Conservation (phyloP, 805 yeast genomes). For the Wickerhamomyces ciferrii region DNA sequence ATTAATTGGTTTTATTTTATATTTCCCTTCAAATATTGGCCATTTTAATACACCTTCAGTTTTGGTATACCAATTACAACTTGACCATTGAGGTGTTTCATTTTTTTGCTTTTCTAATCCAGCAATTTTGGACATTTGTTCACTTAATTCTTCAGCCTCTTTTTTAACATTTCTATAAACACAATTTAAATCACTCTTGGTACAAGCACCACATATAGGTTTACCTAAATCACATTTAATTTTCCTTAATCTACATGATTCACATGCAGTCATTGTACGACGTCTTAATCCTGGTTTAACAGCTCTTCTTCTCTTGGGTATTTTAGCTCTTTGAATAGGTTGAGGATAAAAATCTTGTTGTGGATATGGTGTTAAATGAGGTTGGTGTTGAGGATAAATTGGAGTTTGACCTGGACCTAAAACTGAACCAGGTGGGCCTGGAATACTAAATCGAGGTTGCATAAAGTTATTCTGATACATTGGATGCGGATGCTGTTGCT, state of each 20-base stretch:
- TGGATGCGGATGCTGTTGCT: not conserved
- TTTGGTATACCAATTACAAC: slow-evolving; percentile 16
- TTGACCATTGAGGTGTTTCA: slow-evolving; percentile 12
- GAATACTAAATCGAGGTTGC: not conserved
- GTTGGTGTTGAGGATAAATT: not conserved
- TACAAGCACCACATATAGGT: slow-evolving; percentile 42
- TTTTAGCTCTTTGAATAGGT: not conserved
- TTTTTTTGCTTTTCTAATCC: slow-evolving; percentile 1
- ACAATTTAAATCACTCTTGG: slow-evolving; percentile 11
- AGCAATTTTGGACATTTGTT: slow-evolving; percentile 5
- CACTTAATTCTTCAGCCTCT: slow-evolving; percentile 1
- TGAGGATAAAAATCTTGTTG: not conserved
- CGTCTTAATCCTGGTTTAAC: slow-evolving; percentile 3
- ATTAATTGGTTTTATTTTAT: slow-evolving; percentile 6
- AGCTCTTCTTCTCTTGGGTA: slow-evolving; percentile 1
- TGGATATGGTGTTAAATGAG: not conserved
- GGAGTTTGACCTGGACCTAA: too few relatives aligned
- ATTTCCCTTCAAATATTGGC: slow-evolving; percentile 13
- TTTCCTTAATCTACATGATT: slow-evolving; percentile 37
- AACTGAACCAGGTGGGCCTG: too few relatives aligned
- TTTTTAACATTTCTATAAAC: slow-evolving; percentile 8
- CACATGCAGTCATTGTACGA: slow-evolving; percentile 29
- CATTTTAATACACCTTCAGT: slow-evolving; percentile 15
- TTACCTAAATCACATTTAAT: slow-evolving; percentile 41
- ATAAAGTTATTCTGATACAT: not conserved